Evolutionary conservation across 352 stramenopile species (phyloP).

Genomic region (Poterioochromonas sp.): DNA sequence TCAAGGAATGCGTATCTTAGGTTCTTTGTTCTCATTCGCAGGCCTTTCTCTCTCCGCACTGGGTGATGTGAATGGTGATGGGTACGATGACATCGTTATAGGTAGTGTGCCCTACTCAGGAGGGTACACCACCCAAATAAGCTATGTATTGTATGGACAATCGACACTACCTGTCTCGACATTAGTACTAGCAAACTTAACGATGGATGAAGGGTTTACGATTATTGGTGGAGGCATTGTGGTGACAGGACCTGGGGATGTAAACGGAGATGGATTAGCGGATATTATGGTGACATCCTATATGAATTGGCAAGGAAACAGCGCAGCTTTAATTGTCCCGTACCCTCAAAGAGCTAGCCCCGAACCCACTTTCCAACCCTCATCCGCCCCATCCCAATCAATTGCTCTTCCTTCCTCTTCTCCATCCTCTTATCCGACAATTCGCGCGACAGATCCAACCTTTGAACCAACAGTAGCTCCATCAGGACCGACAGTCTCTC

Average conservation of each 20-base stretch:
- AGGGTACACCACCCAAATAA: not conserved
- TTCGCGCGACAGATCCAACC: too few relatives aligned
- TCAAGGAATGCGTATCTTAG: not conserved
- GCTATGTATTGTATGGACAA: not conserved
- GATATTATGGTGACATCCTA: constrained; percentile 1
- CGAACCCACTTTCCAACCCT: too few relatives aligned
- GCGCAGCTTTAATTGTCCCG: too few relatives aligned
- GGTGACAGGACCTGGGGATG: not conserved
- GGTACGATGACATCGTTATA: not conserved
- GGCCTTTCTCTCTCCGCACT: not conserved
- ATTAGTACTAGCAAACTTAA: not conserved
- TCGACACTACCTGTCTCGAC: not conserved
- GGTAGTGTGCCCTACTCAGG: not conserved
- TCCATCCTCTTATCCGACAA: too few relatives aligned
- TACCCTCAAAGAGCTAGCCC: too few relatives aligned
- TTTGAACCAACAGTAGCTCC: too few relatives aligned
- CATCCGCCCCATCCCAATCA: too few relatives aligned
- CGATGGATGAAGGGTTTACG: not conserved
- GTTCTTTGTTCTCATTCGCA: not conserved
- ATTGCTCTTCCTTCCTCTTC: too few relatives aligned
- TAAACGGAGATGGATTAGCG: not conserved
- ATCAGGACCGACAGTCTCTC: too few relatives aligned
- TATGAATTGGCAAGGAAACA: too few relatives aligned
- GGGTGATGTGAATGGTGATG: constrained; percentile 3
- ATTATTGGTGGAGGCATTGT: not conserved